Evolutionary conservation across 2,329 filamentous ascomycete genomes (phyloP).

Genomic region (Diaporthe sp.): DNA sequence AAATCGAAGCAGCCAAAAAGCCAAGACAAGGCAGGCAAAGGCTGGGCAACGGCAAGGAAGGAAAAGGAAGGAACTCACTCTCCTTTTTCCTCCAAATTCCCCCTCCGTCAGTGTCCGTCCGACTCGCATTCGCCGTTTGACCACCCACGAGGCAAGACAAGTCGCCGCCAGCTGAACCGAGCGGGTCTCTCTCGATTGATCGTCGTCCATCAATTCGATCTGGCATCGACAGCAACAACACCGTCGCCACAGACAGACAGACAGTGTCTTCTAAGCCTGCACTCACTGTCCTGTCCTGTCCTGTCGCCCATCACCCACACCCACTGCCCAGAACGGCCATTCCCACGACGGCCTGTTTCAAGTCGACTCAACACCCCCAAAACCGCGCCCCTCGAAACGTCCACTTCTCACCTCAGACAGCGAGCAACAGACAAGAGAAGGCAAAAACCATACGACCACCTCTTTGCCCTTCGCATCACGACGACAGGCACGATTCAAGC

Average conservation of each 20-base stretch:
- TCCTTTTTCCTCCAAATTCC: background rate
- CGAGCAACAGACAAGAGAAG: background rate
- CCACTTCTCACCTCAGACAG: conserved; percentile 30
- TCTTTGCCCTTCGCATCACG: background rate
- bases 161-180: conserved; percentile 19
- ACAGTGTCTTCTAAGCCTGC: background rate
- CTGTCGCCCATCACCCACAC: background rate
- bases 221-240: conserved; percentile 13
- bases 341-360: conserved; percentile 34
- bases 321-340: conserved; percentile 26
- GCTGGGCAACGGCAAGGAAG: background rate
- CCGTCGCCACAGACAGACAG: too few species aligned
- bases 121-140: background rate
- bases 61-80: background rate
- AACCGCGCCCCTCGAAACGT: conserved; percentile 29
- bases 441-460: background rate
- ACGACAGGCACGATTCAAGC: background rate
- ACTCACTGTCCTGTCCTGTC: background rate
- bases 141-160: conserved; percentile 10
- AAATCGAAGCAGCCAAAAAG: conserved; percentile 6
- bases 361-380: conserved; percentile 30
- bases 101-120: background rate
- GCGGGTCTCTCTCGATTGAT: conserved; percentile 28
- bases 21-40: conserved; percentile 5
- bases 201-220: conserved; percentile 16